phyloP scores from a whole-genome alignment of 1,284 basidiomycete genomes.

The Tetrapyrgos nigripes region DNA sequence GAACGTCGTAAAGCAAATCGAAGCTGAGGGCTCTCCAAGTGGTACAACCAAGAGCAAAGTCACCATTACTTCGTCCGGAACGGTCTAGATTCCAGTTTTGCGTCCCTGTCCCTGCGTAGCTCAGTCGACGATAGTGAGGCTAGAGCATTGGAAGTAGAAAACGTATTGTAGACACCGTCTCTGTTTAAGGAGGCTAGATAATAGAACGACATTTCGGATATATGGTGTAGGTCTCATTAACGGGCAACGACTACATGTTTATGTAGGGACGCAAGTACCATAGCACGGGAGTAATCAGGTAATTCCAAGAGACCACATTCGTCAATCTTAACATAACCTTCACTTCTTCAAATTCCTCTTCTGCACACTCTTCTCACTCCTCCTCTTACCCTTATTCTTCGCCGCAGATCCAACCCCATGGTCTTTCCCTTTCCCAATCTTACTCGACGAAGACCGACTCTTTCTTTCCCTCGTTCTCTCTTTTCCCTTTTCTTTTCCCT shows the following conservation, averaged over 20 bases:
- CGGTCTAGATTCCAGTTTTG: constrained; percentile 44
- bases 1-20: constrained; percentile 67
- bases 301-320: too few relatives aligned
- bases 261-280: too few relatives aligned
- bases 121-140: too few relatives aligned
- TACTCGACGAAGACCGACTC: constrained; percentile 35
- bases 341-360: constrained; percentile 68
- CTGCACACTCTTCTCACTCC: constrained; percentile 61
- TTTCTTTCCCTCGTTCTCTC: constrained; percentile 55
- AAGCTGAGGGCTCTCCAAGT: constrained; percentile 57
- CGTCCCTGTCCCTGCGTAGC: too few relatives aligned
- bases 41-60: constrained; percentile 56
- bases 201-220: too few relatives aligned
- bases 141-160: too few relatives aligned
- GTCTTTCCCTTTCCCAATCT: constrained; percentile 39
- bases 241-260: too few relatives aligned
- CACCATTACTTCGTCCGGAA: constrained; percentile 60
- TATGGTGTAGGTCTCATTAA: too few relatives aligned
- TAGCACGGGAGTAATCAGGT: too few relatives aligned
- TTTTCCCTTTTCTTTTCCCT: constrained; percentile 46
- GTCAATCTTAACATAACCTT: too few relatives aligned
- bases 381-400: constrained; percentile 57
- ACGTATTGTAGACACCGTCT: too few relatives aligned
- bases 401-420: constrained; percentile 19
- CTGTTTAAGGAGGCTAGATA: too few relatives aligned